Percentiles rank a stretch among this genome's conserved stretches.
phyloP scores from a whole-genome alignment of 257 asterid genomes.

The Cordia subcordata region DNA sequence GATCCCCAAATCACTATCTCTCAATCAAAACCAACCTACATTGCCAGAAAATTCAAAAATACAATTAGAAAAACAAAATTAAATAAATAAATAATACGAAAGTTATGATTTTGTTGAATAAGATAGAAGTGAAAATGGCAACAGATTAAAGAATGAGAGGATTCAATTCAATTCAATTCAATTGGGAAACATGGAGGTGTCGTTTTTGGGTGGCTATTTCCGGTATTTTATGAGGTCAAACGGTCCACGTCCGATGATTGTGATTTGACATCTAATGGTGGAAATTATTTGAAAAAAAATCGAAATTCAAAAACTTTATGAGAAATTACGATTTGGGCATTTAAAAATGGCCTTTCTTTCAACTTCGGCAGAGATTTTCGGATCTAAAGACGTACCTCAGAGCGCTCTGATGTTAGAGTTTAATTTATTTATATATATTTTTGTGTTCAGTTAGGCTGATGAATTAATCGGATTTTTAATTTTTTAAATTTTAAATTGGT shows the following conservation, averaged over 20 bases:
- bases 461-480: too few species aligned
- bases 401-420: background rate
- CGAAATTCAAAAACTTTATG: background rate
- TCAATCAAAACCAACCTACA: constrained; percentile 41
- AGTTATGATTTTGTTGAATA: constrained; percentile 4
- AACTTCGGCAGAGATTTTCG: constrained; percentile 32
- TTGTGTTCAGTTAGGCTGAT: too few species aligned
- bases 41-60: constrained; percentile 30
- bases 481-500: too few species aligned
- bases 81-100: constrained; percentile 1
- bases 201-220: constrained; percentile 6
- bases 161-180: background rate
- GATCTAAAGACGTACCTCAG: constrained; percentile 38
- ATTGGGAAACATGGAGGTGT: background rate
- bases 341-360: constrained; percentile 3
- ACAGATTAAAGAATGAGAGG: background rate
- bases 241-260: constrained; percentile 20
- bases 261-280: background rate
- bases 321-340: constrained; percentile 1
- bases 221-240: constrained; percentile 22
- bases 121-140: background rate
- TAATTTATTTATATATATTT: too few species aligned
- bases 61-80: constrained; percentile 8
- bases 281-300: background rate
- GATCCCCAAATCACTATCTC: constrained; percentile 35